These are phyloP conservation scores for Orbilia blumenaviensis DNA, from an alignment of 2,329 filamentous ascomycete genomes.

Conservation along the genomic window DNA sequence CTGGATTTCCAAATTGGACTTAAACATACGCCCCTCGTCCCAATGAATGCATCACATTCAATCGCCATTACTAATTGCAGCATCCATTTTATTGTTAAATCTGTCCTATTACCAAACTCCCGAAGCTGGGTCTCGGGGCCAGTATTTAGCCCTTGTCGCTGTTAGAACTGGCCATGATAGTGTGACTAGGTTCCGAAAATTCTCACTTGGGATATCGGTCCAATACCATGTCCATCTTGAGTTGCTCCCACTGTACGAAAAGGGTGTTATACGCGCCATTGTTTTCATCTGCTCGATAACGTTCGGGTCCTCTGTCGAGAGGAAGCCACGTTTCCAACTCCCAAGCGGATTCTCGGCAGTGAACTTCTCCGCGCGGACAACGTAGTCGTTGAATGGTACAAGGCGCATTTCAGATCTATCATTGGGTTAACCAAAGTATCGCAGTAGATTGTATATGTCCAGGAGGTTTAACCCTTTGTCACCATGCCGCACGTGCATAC, in stretches of 20 bases:
- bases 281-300: slow-evolving; percentile 52
- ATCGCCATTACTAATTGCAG: slow-evolving; percentile 57
- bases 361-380: slow-evolving; percentile 52
- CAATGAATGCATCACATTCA: slow-evolving; percentile 56
- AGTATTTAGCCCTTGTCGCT: slow-evolving; percentile 49
- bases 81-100: slow-evolving; percentile 57
- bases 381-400: slow-evolving; percentile 53
- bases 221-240: slow-evolving; percentile 56
- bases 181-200: background rate
- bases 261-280: slow-evolving; percentile 46
- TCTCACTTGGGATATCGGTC: slow-evolving; percentile 55
- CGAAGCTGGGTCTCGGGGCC: slow-evolving; percentile 55
- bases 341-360: slow-evolving; percentile 53
- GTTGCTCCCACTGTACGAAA: slow-evolving; percentile 43
- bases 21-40: slow-evolving; percentile 55
- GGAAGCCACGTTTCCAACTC: slow-evolving; percentile 53
- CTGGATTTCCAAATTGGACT: background rate
- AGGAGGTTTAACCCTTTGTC: slow-evolving; percentile 47
- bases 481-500: slow-evolving; percentile 56
- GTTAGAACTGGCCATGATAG: background rate
- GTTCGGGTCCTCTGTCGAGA: slow-evolving; percentile 56
- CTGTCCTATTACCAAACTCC: slow-evolving; percentile 56
- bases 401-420: slow-evolving; percentile 54
- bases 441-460: background rate
- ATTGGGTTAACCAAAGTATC: background rate